Percentiles rank a stretch among this genome's conserved stretches.
Evolutionary conservation across 148 eudicot genomes (phyloP).

Genomic region (Dysphania ambrosioides): DNA sequence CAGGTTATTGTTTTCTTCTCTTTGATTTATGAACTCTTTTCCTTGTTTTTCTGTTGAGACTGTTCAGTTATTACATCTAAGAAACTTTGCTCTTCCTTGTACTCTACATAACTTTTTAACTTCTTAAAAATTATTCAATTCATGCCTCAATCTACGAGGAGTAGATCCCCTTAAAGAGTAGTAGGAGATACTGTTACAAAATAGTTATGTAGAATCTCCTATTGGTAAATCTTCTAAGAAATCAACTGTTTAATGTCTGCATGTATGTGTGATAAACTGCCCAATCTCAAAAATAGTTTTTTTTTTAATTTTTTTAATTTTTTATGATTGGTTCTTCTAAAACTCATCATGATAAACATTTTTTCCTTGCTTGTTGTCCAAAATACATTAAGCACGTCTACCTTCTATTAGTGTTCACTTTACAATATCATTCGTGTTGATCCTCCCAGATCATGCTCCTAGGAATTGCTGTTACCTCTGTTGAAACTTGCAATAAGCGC

Average conservation of each 20-base stretch:
- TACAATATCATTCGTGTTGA: too few relatives aligned
- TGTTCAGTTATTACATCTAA: not conserved
- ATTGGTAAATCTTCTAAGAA: not conserved
- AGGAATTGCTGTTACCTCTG: not conserved
- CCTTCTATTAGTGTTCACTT: too few relatives aligned
- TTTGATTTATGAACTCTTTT: slow-evolving; percentile 7
- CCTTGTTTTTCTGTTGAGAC: not conserved
- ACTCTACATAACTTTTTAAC: not conserved
- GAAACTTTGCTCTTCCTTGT: not conserved
- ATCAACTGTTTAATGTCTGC: not conserved
- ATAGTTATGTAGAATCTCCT: not conserved
- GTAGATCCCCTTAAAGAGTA: not conserved
- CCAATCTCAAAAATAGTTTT: not conserved
- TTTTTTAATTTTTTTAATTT: too few relatives aligned
- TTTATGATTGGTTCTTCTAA: not conserved
- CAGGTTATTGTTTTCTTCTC: slow-evolving; percentile 61
- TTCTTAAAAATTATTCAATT: not conserved
- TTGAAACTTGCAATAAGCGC: too few relatives aligned
- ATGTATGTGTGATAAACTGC: not conserved
- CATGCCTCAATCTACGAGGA: not conserved
- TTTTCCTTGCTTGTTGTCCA: not conserved
- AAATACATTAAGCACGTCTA: not conserved
- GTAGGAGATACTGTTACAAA: not conserved
- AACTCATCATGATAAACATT: not conserved
- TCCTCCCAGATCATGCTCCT: not conserved